phyloP scores from a whole-genome alignment of 371 early-diverging fungal species.

The Rhizopus stolonifer region DNA sequence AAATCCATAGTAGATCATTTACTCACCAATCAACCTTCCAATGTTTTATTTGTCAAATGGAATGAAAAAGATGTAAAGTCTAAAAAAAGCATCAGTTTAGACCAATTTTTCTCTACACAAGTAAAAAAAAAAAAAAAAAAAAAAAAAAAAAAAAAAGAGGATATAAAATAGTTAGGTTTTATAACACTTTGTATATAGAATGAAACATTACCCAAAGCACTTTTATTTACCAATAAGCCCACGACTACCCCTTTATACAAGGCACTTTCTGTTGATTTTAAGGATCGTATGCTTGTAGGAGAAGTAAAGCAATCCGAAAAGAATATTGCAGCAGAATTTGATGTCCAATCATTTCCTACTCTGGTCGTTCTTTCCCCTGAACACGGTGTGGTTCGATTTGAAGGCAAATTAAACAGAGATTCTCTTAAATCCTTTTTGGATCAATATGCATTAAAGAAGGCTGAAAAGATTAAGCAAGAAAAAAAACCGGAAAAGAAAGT shows the following conservation, averaged over 20 bases:
- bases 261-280: conserved; percentile 77
- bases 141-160: no score
- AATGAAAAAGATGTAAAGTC: conserved; percentile 52
- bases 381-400: conserved; percentile 30
- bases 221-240: conserved; percentile 77
- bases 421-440: conserved; percentile 57
- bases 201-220: conserved; percentile 58
- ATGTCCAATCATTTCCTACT: conserved; percentile 61
- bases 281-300: conserved; percentile 68
- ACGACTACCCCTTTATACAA: conserved; percentile 80
- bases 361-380: conserved; percentile 58
- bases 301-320: conserved; percentile 64
- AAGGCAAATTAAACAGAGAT: conserved; percentile 60
- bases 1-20: conserved; percentile 72
- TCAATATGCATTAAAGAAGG: conserved; percentile 48
- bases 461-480: conserved; percentile 6
- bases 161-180: no score
- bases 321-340: conserved; percentile 51
- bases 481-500: conserved; percentile 3
- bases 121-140: conserved; percentile 26
- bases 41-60: conserved; percentile 51
- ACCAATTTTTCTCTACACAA: conserved; percentile 52
- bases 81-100: conserved; percentile 53
- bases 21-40: conserved; percentile 60
- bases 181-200: no score